Evolutionary conservation across 2,329 filamentous ascomycete species (phyloP), one percentile per base, ranked within the genome.

Genomic region (Xylariaceae sp.): DNA sequence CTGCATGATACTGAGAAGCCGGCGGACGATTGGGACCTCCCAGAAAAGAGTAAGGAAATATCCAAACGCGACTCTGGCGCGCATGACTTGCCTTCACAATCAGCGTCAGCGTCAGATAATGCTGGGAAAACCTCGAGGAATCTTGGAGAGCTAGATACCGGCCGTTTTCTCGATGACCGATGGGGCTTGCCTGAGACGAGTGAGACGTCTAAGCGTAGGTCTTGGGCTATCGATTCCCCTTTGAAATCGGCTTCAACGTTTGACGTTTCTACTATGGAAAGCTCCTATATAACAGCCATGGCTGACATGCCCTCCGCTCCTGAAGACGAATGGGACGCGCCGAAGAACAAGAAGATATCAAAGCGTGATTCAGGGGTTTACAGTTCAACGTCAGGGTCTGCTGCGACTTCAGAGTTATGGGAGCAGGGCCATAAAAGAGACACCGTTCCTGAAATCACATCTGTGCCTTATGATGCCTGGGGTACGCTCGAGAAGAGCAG

Each of bases 321-420:
- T 6, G 59, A 63, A 42, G 63, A 67, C n/a, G 61, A 65, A 32
- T 58, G 57, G 59, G 49, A 49, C 41, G 48, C 69, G 60, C 75
- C 72, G 21, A 73, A 72, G 41, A 80, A 76, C 51, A 80, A 78
- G 55, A 77, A 67, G 69, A 80, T 72, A 54, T 78, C 76, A 5
- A 75, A 69, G 61, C 71, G 77, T 37, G 71, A 75, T 29, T 59
- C 50, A 21, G 56, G 45, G 16, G 29, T 45, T 7, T 56, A 52
- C 40, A 50, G 50, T 29, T 55, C 52, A 18, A 47, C 52, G 37
- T 52, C 55, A 6, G 46, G 54, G 20, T 57, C 55, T 50, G 52
- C 52, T 29, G 46, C 50, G 23, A 43, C 40, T 44, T 58, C 57
- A 7, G 52, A 58, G 47, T 20, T 60, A 7, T 54, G 62, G 40